Conservation (phyloP, 192 early-diverging fungal genomes). For the Dispira simplex region DNA sequence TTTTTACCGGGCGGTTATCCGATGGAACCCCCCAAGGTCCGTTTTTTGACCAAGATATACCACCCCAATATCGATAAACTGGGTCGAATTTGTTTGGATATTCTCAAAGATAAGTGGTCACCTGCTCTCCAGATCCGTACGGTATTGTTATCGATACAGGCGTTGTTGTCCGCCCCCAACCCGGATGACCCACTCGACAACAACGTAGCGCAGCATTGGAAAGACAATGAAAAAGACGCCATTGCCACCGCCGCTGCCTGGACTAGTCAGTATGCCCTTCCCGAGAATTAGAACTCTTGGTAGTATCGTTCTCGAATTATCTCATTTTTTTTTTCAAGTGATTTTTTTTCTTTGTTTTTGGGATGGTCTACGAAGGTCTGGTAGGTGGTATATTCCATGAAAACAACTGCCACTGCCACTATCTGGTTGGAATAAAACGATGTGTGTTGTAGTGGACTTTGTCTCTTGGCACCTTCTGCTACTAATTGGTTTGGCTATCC, state of each 20-base stretch:
- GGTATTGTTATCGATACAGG: constrained; percentile 93
- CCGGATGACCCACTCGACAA: constrained; percentile 97
- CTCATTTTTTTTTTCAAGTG: too few relatives aligned
- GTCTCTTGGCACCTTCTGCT: too few relatives aligned
- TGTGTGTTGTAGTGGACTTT: too few relatives aligned
- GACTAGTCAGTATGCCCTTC: constrained; percentile 16
- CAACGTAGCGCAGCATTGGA: constrained; percentile 98
- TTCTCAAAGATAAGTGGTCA: constrained; percentile 99
- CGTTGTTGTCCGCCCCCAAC: constrained; percentile 90
- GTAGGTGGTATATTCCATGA: too few relatives aligned
- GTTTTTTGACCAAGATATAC: constrained; percentile 96
- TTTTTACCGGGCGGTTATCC: constrained; percentile 97
- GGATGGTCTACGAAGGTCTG: too few relatives aligned
- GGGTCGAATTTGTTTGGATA: constrained; percentile 94
- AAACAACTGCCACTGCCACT: too few relatives aligned
- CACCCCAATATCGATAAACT: constrained; percentile 99
- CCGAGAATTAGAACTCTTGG: background rate
- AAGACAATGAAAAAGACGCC: constrained; percentile 86
- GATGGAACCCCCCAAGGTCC: constrained; percentile 96
- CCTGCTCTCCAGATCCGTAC: constrained; percentile 97
- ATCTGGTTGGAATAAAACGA: too few relatives aligned
- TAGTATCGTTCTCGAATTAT: too few relatives aligned
- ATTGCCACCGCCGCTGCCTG: constrained; percentile 52
- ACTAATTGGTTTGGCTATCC: too few relatives aligned
- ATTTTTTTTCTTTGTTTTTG: too few relatives aligned